Evolutionary conservation across 169 alveolate species (phyloP), one percentile per base, ranked within the genome.

Genomic region (Plasmodium ovale): DNA sequence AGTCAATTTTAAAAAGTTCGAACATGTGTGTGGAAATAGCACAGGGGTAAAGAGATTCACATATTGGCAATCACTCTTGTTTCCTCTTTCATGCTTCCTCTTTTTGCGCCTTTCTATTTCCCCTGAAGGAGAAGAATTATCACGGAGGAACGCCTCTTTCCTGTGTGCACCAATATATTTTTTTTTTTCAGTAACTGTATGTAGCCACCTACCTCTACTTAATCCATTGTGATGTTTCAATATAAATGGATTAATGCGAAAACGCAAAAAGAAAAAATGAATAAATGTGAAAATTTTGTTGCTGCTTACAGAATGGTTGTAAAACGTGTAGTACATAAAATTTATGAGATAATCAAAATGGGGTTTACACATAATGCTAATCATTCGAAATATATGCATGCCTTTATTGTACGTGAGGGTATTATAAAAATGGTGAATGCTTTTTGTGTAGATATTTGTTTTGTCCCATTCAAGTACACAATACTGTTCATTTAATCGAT

Each of bases 391-490:
- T 12, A 77, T 44, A 3, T 62, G 39, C 88, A 77, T 62, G 59
- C 88, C 88, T 60, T 77, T 77, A 54, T 77, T 77, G 29, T 77
- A 77, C 16, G 88, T 77, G 16, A 77, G 47, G 31, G 51, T 4
- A 31, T 77, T 77, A 25, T 77, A 77, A 77, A 77, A 77, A 77
- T 77, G 60, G 21, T 77, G 73, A 12, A 77, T 62, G 2, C 62
- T 39, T 4, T 47, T 77, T 29, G 7, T 12, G 47, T 62, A 29
- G n/a, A 44, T 54, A 10, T 16, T 54, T 54, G 12, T 54, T 54
- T 16, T 54, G 12, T 14, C 7, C 19, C n/a, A 54, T 21, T 16
- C 21, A 9, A 16, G 14, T n/a, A n/a, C n/a, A n/a, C n/a, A n/a
- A n/a, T n/a, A n/a, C n/a, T n/a, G n/a, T n/a, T n/a, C n/a, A n/a